Evolutionary conservation across 148 eudicot species (phyloP), one percentile per base, ranked within the genome.

Genomic region (Heliosperma pusillum): DNA sequence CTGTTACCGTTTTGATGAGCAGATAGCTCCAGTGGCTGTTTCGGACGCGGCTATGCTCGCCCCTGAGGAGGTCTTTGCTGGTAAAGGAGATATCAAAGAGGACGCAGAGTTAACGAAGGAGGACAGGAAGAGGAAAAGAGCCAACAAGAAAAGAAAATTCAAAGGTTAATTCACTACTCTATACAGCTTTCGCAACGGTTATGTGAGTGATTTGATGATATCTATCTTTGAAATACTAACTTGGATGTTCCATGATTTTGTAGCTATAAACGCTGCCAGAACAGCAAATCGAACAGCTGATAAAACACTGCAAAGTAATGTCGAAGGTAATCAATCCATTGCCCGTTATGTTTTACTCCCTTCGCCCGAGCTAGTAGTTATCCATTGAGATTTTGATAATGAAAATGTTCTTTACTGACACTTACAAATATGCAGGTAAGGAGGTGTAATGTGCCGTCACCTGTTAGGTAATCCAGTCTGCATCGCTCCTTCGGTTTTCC

Each of bases 21-120:
- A 95, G 99, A 77, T 95, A 75, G 97, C 94, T 42, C 93, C 97
- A 63, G 52, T 95, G 76, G 99, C 97, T 26, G 94, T 87, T 45
- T 95, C 99, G n/a, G 99, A 95, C 83, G 97, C 94, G n/a, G 96
- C 97, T 83, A 92, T 95, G 99, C 90, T 95, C 75, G 99, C 97
- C 56, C 99, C 97, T 27, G 94, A 95, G 80, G 99, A 95, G 85
- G 87, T 92, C 30, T 95, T 92, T 85, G 75, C 90, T 76, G 96
- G 97, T 52, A 89, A 88, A 83, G 93, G 96, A 77, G 94, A 88
- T 80, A 78, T 95, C 52, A 95, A 90, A 85, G 99, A 92, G 71
- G 96, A 90, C 86, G 82, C 86, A 19, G 99, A 95, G 89, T 82
- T 92, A 62, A 95, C 97, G 52, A 88, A 95, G 78, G 91, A 76